Evolutionary conservation across 2,329 filamentous ascomycete species (phyloP), one percentile per base, ranked within the genome.

Genomic region (Nemania abortiva): DNA sequence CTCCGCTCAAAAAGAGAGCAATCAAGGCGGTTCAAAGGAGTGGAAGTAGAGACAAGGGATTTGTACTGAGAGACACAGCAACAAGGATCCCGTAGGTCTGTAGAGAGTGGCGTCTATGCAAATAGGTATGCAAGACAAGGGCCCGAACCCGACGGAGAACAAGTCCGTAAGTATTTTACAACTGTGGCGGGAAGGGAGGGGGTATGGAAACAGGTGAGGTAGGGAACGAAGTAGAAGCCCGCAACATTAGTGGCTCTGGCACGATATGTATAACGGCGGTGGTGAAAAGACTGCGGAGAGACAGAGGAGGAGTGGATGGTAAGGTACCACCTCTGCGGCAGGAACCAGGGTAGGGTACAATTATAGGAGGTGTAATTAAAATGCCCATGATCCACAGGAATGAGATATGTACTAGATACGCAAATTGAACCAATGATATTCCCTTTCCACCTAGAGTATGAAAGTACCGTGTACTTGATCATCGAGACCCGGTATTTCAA

Each of bases 361-460:
- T 27, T 50, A 65, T 49, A 66, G 66, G 63, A 66, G 63, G 56
- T 57, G 61, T 58, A 69, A 69, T 69, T 63, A 69, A 66, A 69
- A 58, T 59, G 57, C 4, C 24, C 45, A 11, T 20, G 20, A 24
- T 22, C 50, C 24, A 27, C 24, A 27, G 24, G 5, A 27, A 27
- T 27, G 24, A 27, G 24, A 27, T 2, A 27, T 29, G 62, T 69
- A 69, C 53, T 18, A 1, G 34, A 4, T 65, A 69, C 66, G 2
- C 20, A 9, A 1, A 3, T 9, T 0, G 2, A 2, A 31, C 18
- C 0, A 10, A 20, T 13, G 1, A 13, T 18, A 10, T 15, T 20
- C 15, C 24, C n/a, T 11, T 5, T 11, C 6, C 7, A 31, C 62
- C 11, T 24, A 5, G 9, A 31, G 11, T 7, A 7, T 2, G 4